Base-by-base conservation (phyloP, 2,329 filamentous ascomycete species). In the Hortaea werneckii region DNA sequence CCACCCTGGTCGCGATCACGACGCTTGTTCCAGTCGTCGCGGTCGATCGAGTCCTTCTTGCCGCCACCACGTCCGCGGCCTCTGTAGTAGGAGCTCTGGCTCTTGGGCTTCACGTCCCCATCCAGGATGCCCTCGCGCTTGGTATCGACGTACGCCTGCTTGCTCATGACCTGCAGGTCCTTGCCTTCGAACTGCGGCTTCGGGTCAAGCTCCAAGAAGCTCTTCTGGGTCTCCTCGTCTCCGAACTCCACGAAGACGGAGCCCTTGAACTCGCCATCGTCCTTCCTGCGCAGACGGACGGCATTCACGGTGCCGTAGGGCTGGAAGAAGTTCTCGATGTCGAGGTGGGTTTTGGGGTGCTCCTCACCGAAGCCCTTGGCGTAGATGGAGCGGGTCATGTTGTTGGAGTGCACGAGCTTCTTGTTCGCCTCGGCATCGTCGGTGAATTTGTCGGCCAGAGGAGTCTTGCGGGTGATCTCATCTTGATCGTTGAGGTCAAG, bases 171-270 rank as follows among this genome's bases (percentile, higher is more conserved):
- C 63, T 81, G 71, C 43, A 96, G 75, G 30, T 87, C 81, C 54
- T 85, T 75, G 43, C 77, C 88, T 66, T 94, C 82, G 80, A 82
- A 98, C 65, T 82, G 79, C 49, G 92, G 92, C 65, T 84, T 82
- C 13, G 86, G 82, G 45, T 94, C 84, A 37, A 87, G 71, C 10
- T 73, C 79, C 50, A 95, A 71, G 69, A 98, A 98, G 48, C 80
- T 80, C 65, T 88, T 76, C 58, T 86, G 82, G 20, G 79, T 76
- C 55, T 94, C 86, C 60, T 88, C 83, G 42, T 79, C 78, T 51
- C 79, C 76, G 66, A 96, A 98, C 67, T 95, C 90, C 54, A 95
- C 87, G 63, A 95, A 96, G 48, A 95, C 87, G 55, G 87, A 95
- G 56, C 90, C 88, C 77, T 98, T 98, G 81, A 96, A 98, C 43